Evolutionary conservation across 345 rosid genomes (phyloP).

Genomic region (Citrus sinensis): DVS_A1.0 CM039165.1:35773001-35773500

Average conservation of each 20-base stretch:
- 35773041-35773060: not conserved
- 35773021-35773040: not conserved
- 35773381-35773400: constrained; percentile 10
- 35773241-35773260: constrained; percentile 14
- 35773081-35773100: too few relatives aligned
- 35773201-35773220: not conserved
- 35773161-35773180: not conserved
- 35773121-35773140: too few relatives aligned
- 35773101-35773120: not conserved
- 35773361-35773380: constrained; percentile 19
- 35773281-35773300: constrained; percentile 28
- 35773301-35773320: constrained; percentile 15
- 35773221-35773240: not conserved
- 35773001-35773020: not conserved
- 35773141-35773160: not conserved
- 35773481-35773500: constrained; percentile 11
- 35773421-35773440: constrained; percentile 16
- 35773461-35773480: not conserved
- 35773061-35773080: not conserved
- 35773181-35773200: not conserved
- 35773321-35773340: not conserved
- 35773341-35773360: constrained; percentile 1
- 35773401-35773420: constrained; percentile 1
- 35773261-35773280: not conserved
- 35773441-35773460: constrained; percentile 5